Evolutionary conservation across 176 grass and related monocot species (phyloP).

Genomic region (bread wheat (Triticum aestivum)): DNA sequence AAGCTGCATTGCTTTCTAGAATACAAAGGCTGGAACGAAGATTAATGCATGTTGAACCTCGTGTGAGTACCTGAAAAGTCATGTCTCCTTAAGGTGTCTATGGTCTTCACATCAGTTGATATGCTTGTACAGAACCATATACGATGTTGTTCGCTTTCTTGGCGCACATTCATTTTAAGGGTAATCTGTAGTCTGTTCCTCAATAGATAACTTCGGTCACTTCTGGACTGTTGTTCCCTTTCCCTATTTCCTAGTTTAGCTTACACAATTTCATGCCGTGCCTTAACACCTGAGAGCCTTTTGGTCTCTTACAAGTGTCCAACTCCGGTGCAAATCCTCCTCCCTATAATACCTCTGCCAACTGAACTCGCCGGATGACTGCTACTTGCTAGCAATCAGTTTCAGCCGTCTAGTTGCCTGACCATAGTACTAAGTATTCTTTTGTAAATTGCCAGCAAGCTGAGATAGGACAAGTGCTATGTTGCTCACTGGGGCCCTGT

Average conservation of each 20-base stretch:
- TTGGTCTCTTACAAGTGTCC: neutral
- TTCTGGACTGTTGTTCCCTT: neutral
- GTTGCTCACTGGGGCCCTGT: neutral
- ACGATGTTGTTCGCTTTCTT: neutral
- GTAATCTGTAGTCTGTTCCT: neutral
- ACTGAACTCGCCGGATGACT: constrained; percentile 1
- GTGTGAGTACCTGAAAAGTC: constrained; percentile 65
- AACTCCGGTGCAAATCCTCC: neutral
- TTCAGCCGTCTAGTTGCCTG: neutral
- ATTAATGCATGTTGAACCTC: constrained; percentile 90
- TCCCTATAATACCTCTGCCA: constrained; percentile 2
- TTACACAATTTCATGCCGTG: constrained; percentile 3
- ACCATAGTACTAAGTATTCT: neutral
- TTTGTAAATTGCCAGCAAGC: neutral
- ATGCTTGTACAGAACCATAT: constrained; percentile 2
- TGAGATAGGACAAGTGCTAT: neutral
- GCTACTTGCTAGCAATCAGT: neutral
- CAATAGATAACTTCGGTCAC: neutral
- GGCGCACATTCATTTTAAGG: neutral
- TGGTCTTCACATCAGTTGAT: constrained; percentile 10
- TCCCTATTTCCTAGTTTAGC: constrained; percentile 15
- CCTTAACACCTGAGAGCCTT: neutral
- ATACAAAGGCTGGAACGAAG: constrained; percentile 83
- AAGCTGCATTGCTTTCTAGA: constrained; percentile 93
- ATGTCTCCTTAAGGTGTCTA: neutral